These are phyloP conservation scores for Pseudogymnoascus sp. DNA, from an alignment of 2,329 filamentous ascomycete genomes.

Conservation along the genomic window DNA sequence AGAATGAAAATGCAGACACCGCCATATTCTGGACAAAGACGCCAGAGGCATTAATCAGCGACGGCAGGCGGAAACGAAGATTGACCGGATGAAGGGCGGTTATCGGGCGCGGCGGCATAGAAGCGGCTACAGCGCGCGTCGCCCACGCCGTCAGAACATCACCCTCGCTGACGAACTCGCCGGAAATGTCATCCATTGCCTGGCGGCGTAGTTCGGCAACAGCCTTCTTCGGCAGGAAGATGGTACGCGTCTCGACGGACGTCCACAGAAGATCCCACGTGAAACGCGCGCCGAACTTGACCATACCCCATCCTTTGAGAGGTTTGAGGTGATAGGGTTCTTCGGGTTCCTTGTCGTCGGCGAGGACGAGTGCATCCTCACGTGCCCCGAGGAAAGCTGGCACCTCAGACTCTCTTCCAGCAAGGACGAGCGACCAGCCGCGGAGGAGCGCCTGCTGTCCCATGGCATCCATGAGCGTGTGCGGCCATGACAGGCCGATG, in stretches of 20 bases:
- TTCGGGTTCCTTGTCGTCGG: constrained; percentile 25
- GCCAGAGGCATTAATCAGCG: constrained; percentile 25
- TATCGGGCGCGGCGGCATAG: constrained; percentile 27
- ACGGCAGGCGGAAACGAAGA: constrained; percentile 27
- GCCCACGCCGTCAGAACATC: constrained; percentile 40
- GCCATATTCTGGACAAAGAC: constrained; percentile 24
- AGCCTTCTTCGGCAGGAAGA: constrained; percentile 34
- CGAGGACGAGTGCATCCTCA: constrained; percentile 31
- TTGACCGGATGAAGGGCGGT: constrained; percentile 36
- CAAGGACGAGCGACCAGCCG: constrained; percentile 41
- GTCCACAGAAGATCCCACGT: constrained; percentile 28
- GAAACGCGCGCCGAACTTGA: constrained; percentile 31
- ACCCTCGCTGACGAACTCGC: constrained; percentile 38
- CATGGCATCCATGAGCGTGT: constrained; percentile 42
- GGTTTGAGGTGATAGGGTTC: constrained; percentile 23
- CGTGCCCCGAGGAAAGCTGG: constrained; percentile 29
- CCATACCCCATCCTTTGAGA: constrained; percentile 25
- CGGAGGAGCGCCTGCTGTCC: constrained; percentile 36
- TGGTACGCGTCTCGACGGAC: constrained; percentile 29
- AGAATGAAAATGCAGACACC: constrained; percentile 23
- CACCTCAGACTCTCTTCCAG: constrained; percentile 37
- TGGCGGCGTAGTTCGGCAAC: constrained; percentile 27
- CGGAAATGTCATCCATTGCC: constrained; percentile 27
- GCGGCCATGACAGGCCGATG: constrained; percentile 39
- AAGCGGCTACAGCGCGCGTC: constrained; percentile 23